Conservation (phyloP, 2,329 filamentous ascomycete genomes). For the Ophiobolus disseminans region DNA sequence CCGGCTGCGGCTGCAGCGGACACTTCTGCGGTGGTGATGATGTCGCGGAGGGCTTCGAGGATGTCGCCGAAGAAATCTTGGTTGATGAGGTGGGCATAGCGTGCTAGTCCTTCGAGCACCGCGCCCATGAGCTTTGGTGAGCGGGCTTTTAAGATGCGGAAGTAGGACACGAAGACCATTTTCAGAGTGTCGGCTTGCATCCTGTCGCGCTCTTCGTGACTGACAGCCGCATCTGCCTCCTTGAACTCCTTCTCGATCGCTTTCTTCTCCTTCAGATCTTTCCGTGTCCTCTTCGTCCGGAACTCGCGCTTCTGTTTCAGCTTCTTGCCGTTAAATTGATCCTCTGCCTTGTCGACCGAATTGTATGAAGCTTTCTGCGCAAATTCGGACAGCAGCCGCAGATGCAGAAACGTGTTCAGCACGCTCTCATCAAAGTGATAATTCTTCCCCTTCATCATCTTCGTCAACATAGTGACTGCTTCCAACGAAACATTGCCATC, state of each 20-base stretch:
- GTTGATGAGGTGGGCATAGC: constrained; percentile 96
- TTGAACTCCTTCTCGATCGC: constrained; percentile 90
- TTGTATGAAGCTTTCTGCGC: constrained; percentile 82
- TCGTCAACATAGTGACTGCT: constrained; percentile 81
- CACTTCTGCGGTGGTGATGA: constrained; percentile 76
- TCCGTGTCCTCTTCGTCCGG: constrained; percentile 85
- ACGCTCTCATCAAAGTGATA: constrained; percentile 85
- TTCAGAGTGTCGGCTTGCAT: constrained; percentile 97
- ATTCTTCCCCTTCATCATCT: constrained; percentile 92
- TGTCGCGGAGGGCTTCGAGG: constrained; percentile 90
- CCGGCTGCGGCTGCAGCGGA: constrained; percentile 55
- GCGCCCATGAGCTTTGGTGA: constrained; percentile 91
- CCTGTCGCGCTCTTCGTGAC: constrained; percentile 88
- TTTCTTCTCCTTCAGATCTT: constrained; percentile 84
- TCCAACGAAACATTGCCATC: constrained; percentile 89
- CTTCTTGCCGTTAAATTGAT: constrained; percentile 61
- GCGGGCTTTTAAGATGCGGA: constrained; percentile 87
- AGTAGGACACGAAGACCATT: constrained; percentile 93
- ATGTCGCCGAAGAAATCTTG: constrained; percentile 98
- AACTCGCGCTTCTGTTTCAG: constrained; percentile 81
- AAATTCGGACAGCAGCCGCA: constrained; percentile 88
- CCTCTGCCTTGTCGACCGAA: constrained; percentile 68
- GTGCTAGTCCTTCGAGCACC: constrained; percentile 90
- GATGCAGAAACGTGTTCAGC: constrained; percentile 87
- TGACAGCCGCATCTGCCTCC: constrained; percentile 87